A percentile compares a stretch with the other conserved stretches of the same genome.
Evolutionary conservation across 371 early-diverging fungal genomes (phyloP).

Genomic region (Mucor piriformis): DNA sequence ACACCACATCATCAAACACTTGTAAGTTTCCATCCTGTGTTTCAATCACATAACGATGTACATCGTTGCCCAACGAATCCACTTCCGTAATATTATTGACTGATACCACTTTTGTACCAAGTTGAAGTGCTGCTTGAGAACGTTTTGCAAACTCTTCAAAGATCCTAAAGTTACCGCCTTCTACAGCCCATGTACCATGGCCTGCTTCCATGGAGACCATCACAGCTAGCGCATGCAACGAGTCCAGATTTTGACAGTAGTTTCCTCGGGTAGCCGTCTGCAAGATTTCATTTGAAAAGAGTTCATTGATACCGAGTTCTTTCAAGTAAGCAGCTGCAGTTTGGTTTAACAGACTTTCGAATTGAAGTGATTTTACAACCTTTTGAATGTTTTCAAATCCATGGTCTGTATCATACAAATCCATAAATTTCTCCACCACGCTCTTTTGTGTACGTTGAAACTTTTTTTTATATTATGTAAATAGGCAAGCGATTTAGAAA

Average conservation of each 20-base stretch:
- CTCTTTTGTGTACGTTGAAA: conserved; percentile 26
- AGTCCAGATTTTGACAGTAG: conserved; percentile 69
- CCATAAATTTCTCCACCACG: conserved; percentile 23
- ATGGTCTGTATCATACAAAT: conserved; percentile 11
- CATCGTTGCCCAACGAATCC: conserved; percentile 16
- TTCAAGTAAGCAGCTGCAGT: conserved; percentile 49
- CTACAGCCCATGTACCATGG: conserved; percentile 54
- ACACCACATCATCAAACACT: conserved; percentile 58
- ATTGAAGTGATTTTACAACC: conserved; percentile 24
- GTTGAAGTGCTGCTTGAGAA: conserved; percentile 50
- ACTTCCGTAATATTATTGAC: conserved; percentile 43
- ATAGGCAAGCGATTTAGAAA: not conserved
- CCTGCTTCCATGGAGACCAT: conserved; percentile 65
- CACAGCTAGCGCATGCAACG: conserved; percentile 64
- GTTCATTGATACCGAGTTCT: conserved; percentile 29
- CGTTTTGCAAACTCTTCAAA: conserved; percentile 63
- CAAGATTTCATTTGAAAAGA: conserved; percentile 53
- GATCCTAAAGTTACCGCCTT: conserved; percentile 68
- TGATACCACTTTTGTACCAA: conserved; percentile 47
- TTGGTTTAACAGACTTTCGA: conserved; percentile 30
- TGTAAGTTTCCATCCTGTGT: conserved; percentile 43
- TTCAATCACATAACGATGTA: conserved; percentile 39
- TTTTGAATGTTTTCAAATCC: conserved; percentile 23
- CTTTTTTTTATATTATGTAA: not conserved
- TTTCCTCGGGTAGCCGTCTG: conserved; percentile 71